Base-by-base conservation (phyloP, 106 monocot species). In the Dendrobium huoshanense region DNA sequence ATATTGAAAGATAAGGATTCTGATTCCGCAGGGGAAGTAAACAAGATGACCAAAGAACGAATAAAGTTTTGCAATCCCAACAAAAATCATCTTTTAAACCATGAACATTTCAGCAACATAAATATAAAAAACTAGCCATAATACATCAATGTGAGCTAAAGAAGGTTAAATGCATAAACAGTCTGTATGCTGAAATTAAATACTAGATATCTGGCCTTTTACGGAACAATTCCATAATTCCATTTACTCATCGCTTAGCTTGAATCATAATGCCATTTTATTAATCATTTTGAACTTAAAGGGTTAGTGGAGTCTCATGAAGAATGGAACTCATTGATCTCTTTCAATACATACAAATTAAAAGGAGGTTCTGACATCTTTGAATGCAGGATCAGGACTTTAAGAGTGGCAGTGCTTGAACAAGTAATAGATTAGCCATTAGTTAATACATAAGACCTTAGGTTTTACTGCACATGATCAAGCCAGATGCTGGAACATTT, bases 241-340 rank as follows among this genome's bases (percentile, higher is more conserved):
- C 13, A 70, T 29, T 4, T 64, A 64, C 18, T n/a, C 64, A 64
- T 64, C n/a, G 18, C 20, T 64, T 64, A 64, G 20, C 27, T 29
- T 29, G 70, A 33, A 70, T 70, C 70, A 70, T 70, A 37, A 70
- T 33, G 33, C 33, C 70, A 70, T 37, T 33, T 70, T 70, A 70
- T 37, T 37, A 22, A 29, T 70, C 33, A 70, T 13, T 70, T 4
- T 70, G 70, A 70, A 16, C 13, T 31, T 7, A 27, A 15, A 70
- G 70, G 13, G 70, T 11, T 33, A 70, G 33, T 70, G 15, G 70
- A 37, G 33, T 37, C 70, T 16, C 11, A 70, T 10, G 13, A 70
- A 10, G 24, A 70, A 70, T 70, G 70, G 4, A 33, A 70, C 33
- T 37, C 15, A 70, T 2, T 64, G n/a, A 70, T 22, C 13, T 3